Conservation (phyloP, 139 green algal species). For the Penium margaritaceum region DNA sequence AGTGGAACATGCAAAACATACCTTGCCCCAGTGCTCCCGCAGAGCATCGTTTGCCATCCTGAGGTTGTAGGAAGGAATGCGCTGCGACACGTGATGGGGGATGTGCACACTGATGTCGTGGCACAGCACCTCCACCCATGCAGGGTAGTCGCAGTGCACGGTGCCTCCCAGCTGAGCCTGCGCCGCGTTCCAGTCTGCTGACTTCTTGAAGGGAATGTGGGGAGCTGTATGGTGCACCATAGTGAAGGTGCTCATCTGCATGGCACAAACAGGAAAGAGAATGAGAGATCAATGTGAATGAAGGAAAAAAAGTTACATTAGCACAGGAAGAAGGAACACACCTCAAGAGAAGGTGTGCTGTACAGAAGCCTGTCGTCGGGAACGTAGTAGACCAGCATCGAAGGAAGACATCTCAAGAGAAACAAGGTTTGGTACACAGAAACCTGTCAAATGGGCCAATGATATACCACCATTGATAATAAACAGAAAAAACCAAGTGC, state of each 20-base stretch:
- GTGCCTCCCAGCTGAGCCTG: slow-evolving; percentile 83
- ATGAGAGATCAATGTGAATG: not conserved
- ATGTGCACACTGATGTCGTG: slow-evolving; percentile 96
- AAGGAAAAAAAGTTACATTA: not conserved
- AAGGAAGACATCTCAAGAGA: no score
- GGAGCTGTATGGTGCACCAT: slow-evolving; percentile 94
- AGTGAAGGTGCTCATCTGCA: slow-evolving; percentile 78
- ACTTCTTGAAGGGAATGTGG: slow-evolving; percentile 94
- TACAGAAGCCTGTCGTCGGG: not conserved
- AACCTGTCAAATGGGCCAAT: no score
- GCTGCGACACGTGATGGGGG: slow-evolving; percentile 85
- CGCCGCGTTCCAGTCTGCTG: slow-evolving; percentile 79
- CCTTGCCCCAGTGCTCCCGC: slow-evolving; percentile 51
- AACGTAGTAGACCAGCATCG: no score
- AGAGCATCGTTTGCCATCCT: slow-evolving; percentile 46
- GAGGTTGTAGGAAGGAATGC: slow-evolving; percentile 87
- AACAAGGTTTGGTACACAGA: no score
- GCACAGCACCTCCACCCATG: slow-evolving; percentile 85
- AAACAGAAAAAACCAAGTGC: no score
- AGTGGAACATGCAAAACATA: not conserved
- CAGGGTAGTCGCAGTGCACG: slow-evolving; percentile 92
- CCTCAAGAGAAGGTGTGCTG: not conserved
- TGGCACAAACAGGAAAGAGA: not conserved
- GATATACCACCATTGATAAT: no score
- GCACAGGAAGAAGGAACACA: not conserved